phyloP scores from a whole-genome alignment of 139 green algal genomes.

The Chlamydomonas applanata region DNA sequence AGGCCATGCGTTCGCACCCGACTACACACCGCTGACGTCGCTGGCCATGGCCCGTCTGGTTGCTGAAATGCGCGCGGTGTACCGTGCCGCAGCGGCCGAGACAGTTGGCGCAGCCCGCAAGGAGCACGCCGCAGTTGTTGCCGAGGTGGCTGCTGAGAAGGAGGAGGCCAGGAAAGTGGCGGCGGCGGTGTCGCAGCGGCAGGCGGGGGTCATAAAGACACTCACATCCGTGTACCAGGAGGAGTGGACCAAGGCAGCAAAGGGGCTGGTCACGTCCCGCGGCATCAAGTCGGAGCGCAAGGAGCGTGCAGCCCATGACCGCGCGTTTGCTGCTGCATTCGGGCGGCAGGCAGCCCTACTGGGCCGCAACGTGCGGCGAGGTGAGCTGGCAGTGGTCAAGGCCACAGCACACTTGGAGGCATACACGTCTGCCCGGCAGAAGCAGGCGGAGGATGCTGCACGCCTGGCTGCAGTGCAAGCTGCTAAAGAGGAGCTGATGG shows the following conservation, averaged over 20 bases:
- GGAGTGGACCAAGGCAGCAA: not conserved
- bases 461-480: constrained; percentile 2
- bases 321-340: not conserved
- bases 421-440: not conserved
- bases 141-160: not conserved
- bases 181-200: not conserved
- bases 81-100: constrained; percentile 18
- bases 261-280: not conserved
- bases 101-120: constrained; percentile 3
- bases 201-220: not conserved
- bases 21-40: constrained; percentile 16
- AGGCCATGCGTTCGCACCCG: constrained; percentile 7
- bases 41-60: constrained; percentile 25
- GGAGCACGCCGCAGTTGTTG: not conserved
- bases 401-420: not conserved
- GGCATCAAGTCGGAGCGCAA: constrained; percentile 9
- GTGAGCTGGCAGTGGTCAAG: not conserved
- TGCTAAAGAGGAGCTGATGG: constrained; percentile 12
- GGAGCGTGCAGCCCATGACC: not conserved
- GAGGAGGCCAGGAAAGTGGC: not conserved
- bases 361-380: not conserved
- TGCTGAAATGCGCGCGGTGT: constrained; percentile 35
- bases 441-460: not conserved
- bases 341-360: not conserved
- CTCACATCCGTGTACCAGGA: not conserved